A percentile compares a stretch with the other conserved stretches of the same genome.
phyloP scores from a whole-genome alignment of 2,329 filamentous ascomycete species.

The Aspergillus ochraceoroseus region DNA sequence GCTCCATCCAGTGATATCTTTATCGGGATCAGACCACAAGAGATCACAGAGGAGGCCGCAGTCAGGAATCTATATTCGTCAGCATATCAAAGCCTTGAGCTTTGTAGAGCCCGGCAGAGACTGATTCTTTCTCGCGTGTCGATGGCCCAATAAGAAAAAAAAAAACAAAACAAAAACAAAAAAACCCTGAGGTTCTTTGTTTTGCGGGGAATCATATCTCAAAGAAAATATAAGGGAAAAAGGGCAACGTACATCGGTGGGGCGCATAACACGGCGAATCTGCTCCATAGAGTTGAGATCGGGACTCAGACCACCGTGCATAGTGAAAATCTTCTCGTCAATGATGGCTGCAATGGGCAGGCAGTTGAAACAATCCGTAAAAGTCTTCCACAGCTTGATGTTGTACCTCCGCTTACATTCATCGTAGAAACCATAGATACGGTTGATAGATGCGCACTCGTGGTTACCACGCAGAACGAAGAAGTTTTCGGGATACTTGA shows the following conservation, averaged over 20 bases:
- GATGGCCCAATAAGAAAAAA: neutral
- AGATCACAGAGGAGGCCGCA: constrained; percentile 96
- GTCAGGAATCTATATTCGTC: constrained; percentile 74
- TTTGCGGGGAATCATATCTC: too few species aligned
- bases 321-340: constrained; percentile 99
- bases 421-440: constrained; percentile 99
- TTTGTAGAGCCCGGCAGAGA: constrained; percentile 24
- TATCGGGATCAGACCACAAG: constrained; percentile 97
- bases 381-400: constrained; percentile 99
- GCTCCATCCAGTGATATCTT: constrained; percentile 98
- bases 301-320: constrained; percentile 96
- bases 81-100: constrained; percentile 39
- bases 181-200: too few species aligned
- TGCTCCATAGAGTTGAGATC: constrained; percentile 99
- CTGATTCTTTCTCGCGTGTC: constrained; percentile 13
- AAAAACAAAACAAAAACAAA: constrained; percentile 1
- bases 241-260: constrained; percentile 77
- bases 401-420: constrained; percentile 99
- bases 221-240: constrained; percentile 16
- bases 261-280: constrained; percentile 97
- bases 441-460: constrained; percentile 97
- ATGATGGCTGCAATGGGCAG: constrained; percentile 97
- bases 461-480: constrained; percentile 98
- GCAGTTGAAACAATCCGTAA: constrained; percentile 99
- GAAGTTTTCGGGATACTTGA: constrained; percentile 99